Conservation (phyloP, 1,284 basidiomycete genomes). For the Prillingera fragicola region DNA sequence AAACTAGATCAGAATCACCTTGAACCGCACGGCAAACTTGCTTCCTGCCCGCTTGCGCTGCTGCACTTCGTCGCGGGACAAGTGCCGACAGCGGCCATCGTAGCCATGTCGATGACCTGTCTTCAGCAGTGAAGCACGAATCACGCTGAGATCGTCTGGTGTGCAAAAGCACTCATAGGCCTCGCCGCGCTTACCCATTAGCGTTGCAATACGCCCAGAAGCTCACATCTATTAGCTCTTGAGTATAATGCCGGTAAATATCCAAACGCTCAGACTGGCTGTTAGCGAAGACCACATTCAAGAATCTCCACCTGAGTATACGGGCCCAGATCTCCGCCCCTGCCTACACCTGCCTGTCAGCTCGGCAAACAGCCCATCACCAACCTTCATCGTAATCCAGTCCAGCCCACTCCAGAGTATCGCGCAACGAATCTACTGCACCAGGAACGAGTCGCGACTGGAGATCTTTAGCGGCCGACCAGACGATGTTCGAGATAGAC, state of each 20-base stretch:
- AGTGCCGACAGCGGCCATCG: conserved; percentile 75
- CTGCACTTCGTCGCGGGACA: conserved; percentile 76
- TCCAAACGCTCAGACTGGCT: conserved; percentile 78
- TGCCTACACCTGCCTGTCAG: conserved; percentile 56
- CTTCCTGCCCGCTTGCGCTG: conserved; percentile 68
- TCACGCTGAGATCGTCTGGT: conserved; percentile 60
- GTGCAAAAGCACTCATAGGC: conserved; percentile 96
- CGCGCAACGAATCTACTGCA: conserved; percentile 72
- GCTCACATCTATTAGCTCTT: conserved; percentile 67
- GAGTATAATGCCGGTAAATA: conserved; percentile 69
- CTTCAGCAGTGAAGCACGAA: conserved; percentile 62
- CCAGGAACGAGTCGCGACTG: conserved; percentile 75
- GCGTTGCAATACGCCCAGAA: background rate
- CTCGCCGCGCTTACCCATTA: conserved; percentile 51
- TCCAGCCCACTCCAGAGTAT: conserved; percentile 84
- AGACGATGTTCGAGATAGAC: conserved; percentile 30
- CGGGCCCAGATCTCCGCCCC: conserved; percentile 64
- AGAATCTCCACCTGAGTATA: conserved; percentile 65
- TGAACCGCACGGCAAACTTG: conserved; percentile 75
- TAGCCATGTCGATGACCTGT: conserved; percentile 71
- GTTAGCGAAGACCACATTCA: conserved; percentile 1
- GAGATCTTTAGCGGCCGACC: background rate
- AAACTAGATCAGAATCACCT: conserved; percentile 55
- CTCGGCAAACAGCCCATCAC: conserved; percentile 14
- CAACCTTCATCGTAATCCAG: conserved; percentile 84